Conservation (phyloP, 805 yeast species). For the Wickerhamiella qilinensis region DNA sequence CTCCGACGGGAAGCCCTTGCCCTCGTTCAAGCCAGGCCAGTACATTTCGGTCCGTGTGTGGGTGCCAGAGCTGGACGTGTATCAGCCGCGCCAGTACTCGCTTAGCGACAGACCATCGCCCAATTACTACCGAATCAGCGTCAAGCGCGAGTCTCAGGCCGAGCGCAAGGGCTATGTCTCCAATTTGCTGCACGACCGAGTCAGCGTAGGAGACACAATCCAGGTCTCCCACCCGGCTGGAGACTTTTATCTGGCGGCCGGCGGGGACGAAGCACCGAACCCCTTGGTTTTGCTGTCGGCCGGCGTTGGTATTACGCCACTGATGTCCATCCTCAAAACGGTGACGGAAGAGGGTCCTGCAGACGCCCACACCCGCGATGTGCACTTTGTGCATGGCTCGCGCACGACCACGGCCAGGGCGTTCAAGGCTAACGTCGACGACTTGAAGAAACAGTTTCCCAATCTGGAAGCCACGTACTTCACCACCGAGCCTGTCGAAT, state of each 20-base stretch:
- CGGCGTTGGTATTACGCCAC: slow-evolving; percentile 57
- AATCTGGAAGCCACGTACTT: slow-evolving; percentile 8
- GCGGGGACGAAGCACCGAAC: slow-evolving; percentile 15
- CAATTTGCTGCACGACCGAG: slow-evolving; percentile 30
- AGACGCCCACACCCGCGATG: slow-evolving; percentile 22
- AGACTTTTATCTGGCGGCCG: slow-evolving; percentile 23
- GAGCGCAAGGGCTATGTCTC: slow-evolving; percentile 47
- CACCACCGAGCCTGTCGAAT: slow-evolving; percentile 7
- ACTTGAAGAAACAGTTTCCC: background rate
- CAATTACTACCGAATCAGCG: slow-evolving; percentile 41
- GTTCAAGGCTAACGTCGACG: background rate
- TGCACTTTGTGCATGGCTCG: slow-evolving; percentile 25
- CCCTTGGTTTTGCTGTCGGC: slow-evolving; percentile 34
- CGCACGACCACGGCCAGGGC: slow-evolving; percentile 5
- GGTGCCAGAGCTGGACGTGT: slow-evolving; percentile 21
- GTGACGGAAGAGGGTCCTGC: slow-evolving; percentile 18
- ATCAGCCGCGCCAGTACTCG: slow-evolving; percentile 44
- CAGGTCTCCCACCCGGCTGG: slow-evolving; percentile 47
- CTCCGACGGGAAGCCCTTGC: slow-evolving; percentile 23
- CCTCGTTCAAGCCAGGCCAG: slow-evolving; percentile 28
- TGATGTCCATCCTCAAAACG: slow-evolving; percentile 34
- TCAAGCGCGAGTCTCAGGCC: slow-evolving; percentile 28
- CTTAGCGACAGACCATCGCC: slow-evolving; percentile 27
- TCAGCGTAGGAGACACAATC: slow-evolving; percentile 33
- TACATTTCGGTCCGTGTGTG: slow-evolving; percentile 26